Conservation (phyloP, 495 filamentous ascomycete species). For the Talaromyces thailandensis region DNA sequence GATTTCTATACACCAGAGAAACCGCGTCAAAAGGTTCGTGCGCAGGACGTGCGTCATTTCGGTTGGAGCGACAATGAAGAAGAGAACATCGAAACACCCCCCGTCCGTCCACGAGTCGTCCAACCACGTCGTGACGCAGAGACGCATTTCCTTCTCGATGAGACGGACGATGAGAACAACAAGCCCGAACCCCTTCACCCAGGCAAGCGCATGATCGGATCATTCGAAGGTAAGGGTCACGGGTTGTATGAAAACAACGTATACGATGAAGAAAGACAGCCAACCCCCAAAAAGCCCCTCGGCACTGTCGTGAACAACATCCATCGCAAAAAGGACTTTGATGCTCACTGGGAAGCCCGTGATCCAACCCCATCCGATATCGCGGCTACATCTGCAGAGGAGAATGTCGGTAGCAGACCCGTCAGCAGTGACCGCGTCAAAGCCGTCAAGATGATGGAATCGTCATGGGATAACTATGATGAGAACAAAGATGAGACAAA, state of each 20-base stretch:
- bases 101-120: constrained; percentile 40
- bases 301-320: constrained; percentile 56
- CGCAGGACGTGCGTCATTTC: constrained; percentile 58
- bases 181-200: constrained; percentile 6
- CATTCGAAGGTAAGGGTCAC: constrained; percentile 51
- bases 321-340: constrained; percentile 64
- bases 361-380: constrained; percentile 47
- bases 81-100: constrained; percentile 47
- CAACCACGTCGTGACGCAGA: constrained; percentile 72
- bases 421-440: constrained; percentile 29
- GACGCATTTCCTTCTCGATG: constrained; percentile 66
- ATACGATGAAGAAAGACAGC: constrained; percentile 43
- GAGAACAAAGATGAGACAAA: constrained; percentile 39
- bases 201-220: constrained; percentile 27
- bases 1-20: constrained; percentile 80
- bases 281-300: constrained; percentile 28
- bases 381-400: constrained; percentile 17
- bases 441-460: constrained; percentile 52
- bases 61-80: constrained; percentile 62
- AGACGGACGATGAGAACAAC: constrained; percentile 26
- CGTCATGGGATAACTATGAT: constrained; percentile 56
- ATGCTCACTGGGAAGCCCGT: constrained; percentile 57
- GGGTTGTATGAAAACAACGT: constrained; percentile 71
- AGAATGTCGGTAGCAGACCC: constrained; percentile 47
- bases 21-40: constrained; percentile 38